A percentile compares a stretch with the other conserved stretches of the same genome.
Evolutionary conservation across 2,329 filamentous ascomycete species (phyloP).

Genomic region (Beauveria brongniartii): DNA sequence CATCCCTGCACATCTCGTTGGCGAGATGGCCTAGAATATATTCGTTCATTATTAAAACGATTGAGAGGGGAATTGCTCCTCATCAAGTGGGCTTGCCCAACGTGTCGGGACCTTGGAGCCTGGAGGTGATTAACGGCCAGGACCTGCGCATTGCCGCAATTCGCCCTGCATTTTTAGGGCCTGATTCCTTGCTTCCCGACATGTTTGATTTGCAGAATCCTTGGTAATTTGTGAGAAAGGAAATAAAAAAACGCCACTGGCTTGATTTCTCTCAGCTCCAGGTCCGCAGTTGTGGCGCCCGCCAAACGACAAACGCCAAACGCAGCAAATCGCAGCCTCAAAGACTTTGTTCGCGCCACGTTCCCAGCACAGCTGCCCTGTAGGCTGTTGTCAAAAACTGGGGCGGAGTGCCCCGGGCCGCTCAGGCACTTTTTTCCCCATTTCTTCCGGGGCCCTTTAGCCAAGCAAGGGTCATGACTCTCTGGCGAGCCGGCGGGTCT

Average conservation of each 20-base stretch:
- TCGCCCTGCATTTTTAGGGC: no score
- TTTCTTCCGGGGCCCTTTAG: neutral
- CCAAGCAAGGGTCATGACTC: neutral
- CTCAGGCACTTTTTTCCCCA: slow-evolving; percentile 4
- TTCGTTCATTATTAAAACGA: no score
- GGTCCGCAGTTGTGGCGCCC: slow-evolving; percentile 5
- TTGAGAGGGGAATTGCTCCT: no score
- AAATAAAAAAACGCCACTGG: neutral
- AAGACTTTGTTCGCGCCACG: no score
- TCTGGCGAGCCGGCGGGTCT: no score
- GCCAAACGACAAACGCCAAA: neutral
- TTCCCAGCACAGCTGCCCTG: neutral
- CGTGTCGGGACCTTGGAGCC: neutral
- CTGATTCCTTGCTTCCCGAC: neutral
- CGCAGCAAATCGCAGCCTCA: neutral
- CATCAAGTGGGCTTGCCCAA: neutral
- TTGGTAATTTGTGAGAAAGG: no score
- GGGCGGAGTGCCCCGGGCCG: slow-evolving; percentile 4
- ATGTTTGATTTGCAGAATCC: neutral
- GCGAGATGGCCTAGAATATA: no score
- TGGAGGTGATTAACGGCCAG: neutral
- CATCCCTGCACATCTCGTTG: neutral
- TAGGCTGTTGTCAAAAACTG: slow-evolving; percentile 4
- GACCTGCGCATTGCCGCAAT: no score
- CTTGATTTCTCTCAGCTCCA: neutral